Conservation (phyloP, 2,329 filamentous ascomycete genomes). For the Xylaria hypoxylon region DNA sequence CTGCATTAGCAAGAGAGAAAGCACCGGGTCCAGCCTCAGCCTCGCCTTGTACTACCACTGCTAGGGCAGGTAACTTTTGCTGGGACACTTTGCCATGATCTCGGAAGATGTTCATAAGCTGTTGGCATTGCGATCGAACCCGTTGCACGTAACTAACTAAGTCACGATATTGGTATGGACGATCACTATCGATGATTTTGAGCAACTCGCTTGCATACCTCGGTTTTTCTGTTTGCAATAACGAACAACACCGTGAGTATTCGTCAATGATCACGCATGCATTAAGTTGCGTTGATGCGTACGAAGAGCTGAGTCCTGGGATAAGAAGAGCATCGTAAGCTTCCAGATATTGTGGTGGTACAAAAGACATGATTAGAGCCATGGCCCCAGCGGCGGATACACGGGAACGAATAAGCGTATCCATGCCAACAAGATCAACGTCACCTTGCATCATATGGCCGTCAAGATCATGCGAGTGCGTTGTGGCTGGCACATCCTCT, state of each 20-base stretch:
- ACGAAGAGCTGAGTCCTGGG: slow-evolving; percentile 75
- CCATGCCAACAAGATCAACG: slow-evolving; percentile 90
- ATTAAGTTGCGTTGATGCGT: slow-evolving; percentile 87
- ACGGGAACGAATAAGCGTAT: slow-evolving; percentile 88
- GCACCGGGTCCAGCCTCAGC: slow-evolving; percentile 90
- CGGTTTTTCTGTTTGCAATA: slow-evolving; percentile 61
- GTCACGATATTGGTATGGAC: slow-evolving; percentile 86
- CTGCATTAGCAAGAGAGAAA: slow-evolving; percentile 88
- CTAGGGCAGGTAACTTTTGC: slow-evolving; percentile 80
- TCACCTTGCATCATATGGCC: slow-evolving; percentile 98
- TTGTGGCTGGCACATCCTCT: slow-evolving; percentile 72
- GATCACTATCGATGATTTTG: slow-evolving; percentile 82
- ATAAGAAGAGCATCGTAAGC: slow-evolving; percentile 74
- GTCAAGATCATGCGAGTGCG: slow-evolving; percentile 93
- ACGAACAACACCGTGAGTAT: slow-evolving; percentile 73
- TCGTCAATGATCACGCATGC: slow-evolving; percentile 89
- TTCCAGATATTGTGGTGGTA: slow-evolving; percentile 72
- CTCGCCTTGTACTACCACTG: slow-evolving; percentile 94
- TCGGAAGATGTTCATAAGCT: slow-evolving; percentile 89
- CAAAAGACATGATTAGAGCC: slow-evolving; percentile 82
- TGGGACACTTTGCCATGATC: slow-evolving; percentile 86
- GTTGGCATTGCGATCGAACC: slow-evolving; percentile 89
- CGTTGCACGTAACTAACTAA: slow-evolving; percentile 90
- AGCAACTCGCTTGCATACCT: slow-evolving; percentile 75
- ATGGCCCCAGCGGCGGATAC: slow-evolving; percentile 89